Percentiles rank a stretch among this genome's conserved stretches.
phyloP scores from a whole-genome alignment of 371 early-diverging fungal species.

The Hamiltosporidium tvaerminnensis region DNA sequence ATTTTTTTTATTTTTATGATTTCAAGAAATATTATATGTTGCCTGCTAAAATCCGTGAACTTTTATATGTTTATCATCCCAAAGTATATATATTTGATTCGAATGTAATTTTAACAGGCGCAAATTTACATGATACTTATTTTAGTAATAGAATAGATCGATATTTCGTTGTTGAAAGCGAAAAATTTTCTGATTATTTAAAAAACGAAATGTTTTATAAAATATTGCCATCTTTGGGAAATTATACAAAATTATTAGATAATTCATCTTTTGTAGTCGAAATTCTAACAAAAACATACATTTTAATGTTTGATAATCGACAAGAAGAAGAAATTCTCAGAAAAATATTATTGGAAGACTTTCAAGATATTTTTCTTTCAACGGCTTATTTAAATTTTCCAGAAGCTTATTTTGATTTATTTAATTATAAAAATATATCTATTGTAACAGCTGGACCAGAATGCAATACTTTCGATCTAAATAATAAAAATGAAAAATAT shows the following conservation, averaged over 20 bases:
- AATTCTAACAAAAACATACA: not conserved
- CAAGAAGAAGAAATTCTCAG: not conserved
- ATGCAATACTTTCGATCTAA: not conserved
- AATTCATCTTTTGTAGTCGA: not conserved
- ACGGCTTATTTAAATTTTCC: conserved; percentile 42
- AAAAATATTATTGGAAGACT: conserved; percentile 2
- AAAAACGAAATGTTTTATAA: not conserved
- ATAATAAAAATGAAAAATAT: conserved; percentile 1
- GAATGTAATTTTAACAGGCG: conserved; percentile 27
- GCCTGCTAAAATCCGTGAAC: not conserved
- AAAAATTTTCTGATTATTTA: not conserved
- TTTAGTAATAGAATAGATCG: conserved; percentile 36
- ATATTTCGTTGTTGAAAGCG: conserved; percentile 8
- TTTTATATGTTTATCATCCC: conserved; percentile 17
- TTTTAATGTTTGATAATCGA: not conserved
- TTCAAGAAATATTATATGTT: not conserved
- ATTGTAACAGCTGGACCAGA: conserved; percentile 17
- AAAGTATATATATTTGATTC: conserved; percentile 39
- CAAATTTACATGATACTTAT: conserved; percentile 35
- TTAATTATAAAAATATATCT: conserved; percentile 10
- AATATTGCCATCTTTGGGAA: not conserved
- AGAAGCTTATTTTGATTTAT: conserved; percentile 10
- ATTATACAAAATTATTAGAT: not conserved
- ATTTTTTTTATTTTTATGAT: too few relatives aligned
- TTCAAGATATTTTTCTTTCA: conserved; percentile 16